Evolutionary conservation across 768 basidiomycete genomes (phyloP).

Genomic region (Naganishia antarctica): DNA sequence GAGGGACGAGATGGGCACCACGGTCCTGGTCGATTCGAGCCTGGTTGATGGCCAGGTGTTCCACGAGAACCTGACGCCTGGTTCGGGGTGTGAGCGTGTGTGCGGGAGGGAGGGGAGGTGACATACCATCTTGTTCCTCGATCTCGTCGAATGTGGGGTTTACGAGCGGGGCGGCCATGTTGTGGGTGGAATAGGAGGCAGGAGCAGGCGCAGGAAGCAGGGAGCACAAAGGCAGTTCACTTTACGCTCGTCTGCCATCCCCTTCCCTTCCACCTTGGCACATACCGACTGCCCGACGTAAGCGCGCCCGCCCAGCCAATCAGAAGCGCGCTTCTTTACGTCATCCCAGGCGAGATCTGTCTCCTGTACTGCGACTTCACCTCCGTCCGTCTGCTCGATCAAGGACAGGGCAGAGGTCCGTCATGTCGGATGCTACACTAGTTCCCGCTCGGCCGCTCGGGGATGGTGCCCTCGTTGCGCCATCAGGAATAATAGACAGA

Average conservation of each 20-base stretch:
- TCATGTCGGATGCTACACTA: no score
- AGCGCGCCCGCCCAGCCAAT: not conserved
- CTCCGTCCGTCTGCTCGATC: no score
- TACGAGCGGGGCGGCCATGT: constrained; percentile 14
- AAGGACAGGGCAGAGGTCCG: no score
- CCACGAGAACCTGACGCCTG: constrained; percentile 93
- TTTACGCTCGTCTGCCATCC: no score
- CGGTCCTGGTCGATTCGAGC: constrained; percentile 94
- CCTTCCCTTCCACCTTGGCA: not conserved
- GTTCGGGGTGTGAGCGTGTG: no score
- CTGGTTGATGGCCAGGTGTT: constrained; percentile 98
- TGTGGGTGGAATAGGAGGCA: constrained; percentile 14
- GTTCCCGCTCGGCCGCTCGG: no score
- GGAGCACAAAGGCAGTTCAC: no score
- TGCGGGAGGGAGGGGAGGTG: no score
- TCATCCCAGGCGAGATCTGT: not conserved
- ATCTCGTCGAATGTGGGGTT: constrained; percentile 81
- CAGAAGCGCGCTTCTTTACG: not conserved
- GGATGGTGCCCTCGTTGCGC: no score
- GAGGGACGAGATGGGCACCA: constrained; percentile 95
- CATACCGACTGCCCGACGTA: not conserved
- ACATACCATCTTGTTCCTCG: constrained; percentile 84
- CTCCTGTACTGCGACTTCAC: no score
- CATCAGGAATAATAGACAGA: no score
- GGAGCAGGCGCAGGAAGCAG: no score